Base-by-base conservation (phyloP, 257 asterid species). In the Buddleja alternifolia region DNA sequence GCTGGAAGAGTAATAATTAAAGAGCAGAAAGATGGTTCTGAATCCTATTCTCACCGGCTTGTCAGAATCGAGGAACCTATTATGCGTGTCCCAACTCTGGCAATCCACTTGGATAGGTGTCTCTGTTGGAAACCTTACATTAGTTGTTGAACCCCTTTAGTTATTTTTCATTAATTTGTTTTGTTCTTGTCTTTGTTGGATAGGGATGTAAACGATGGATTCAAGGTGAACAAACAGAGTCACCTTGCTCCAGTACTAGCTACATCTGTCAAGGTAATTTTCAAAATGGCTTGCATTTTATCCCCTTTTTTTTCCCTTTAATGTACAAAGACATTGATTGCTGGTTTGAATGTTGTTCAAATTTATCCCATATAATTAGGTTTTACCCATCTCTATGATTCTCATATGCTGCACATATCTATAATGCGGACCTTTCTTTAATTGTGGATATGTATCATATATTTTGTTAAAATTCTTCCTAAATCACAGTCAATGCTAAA, bases 101-200 rank as follows among this genome's bases (percentile, higher is more conserved):
- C 99, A 19, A 94, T 93, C 79, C 99, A 94, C 83, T 83, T 94
- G 73, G 97, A 94, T 37, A 94, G 97, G 99, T 93, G 75, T 32
- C 19, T 66, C 4, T 65, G 15, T 55, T 45, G 42, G 66, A 51
- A 56, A 41, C 25, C 46, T 46, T 69, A 63, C 25, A 56, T 63
- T 41, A 4, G n/a, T 55, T 25, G 14, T 51, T 62, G 34, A 21
- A 54, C 58, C 19, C 10, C 0, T 56, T 39, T 23, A 1, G 71
- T 25, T 57, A 56, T 69, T 69, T n/a, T 47, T 42, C 39, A 17
- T n/a, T 63, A 48, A 46, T 25, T 56, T 24, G 14, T 55, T 42
- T 14, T 65, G 57, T 19, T 66, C 10, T 63, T 65, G 8, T n/a
- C 32, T 72, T 67, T 73, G 64, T 75, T 69, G 71, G 69, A 69